These are phyloP conservation scores for Lagerstroemia speciosa DNA, from an alignment of 345 rosid species.

Conservation along the genomic window DNA sequence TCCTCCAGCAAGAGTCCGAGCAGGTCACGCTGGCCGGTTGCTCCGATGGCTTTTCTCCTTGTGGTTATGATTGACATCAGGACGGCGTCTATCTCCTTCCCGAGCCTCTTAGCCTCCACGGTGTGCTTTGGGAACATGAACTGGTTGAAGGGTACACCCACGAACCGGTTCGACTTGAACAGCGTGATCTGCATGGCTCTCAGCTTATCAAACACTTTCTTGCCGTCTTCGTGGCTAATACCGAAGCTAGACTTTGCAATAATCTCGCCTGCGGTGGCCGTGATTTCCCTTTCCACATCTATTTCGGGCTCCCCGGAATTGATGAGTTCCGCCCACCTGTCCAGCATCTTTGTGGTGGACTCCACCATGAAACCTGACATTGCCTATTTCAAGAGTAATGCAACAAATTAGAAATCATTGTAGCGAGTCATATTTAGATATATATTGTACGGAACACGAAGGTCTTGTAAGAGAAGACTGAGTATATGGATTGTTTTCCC, in stretches of 20 bases:
- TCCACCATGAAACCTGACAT: conserved; percentile 83
- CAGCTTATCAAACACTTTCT: conserved; percentile 47
- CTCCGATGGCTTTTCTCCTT: conserved; percentile 23
- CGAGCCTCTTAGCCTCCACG: conserved; percentile 45
- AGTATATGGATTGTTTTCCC: too few relatives aligned
- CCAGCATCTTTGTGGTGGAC: conserved; percentile 60
- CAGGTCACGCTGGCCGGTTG: conserved; percentile 31
- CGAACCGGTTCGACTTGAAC: conserved; percentile 67
- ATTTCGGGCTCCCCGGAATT: conserved; percentile 41
- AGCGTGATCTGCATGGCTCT: conserved; percentile 66
- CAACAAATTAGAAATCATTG: too few relatives aligned
- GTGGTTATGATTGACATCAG: conserved; percentile 46
- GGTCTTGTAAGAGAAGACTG: too few relatives aligned
- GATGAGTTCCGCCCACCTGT: conserved; percentile 45
- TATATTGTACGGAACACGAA: too few relatives aligned
- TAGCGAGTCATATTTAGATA: too few relatives aligned
- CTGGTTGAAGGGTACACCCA: conserved; percentile 74
- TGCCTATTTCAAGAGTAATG: too few relatives aligned
- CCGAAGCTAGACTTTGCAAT: conserved; percentile 91
- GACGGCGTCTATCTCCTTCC: conserved; percentile 60
- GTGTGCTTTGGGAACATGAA: conserved; percentile 41
- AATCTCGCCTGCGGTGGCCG: conserved; percentile 66
- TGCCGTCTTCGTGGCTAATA: conserved; percentile 41
- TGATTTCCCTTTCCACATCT: conserved; percentile 67
- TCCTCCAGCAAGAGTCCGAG: conserved; percentile 49